phyloP scores from a whole-genome alignment of 805 yeast species.

The Wickerhamomyces chambardii region DNA sequence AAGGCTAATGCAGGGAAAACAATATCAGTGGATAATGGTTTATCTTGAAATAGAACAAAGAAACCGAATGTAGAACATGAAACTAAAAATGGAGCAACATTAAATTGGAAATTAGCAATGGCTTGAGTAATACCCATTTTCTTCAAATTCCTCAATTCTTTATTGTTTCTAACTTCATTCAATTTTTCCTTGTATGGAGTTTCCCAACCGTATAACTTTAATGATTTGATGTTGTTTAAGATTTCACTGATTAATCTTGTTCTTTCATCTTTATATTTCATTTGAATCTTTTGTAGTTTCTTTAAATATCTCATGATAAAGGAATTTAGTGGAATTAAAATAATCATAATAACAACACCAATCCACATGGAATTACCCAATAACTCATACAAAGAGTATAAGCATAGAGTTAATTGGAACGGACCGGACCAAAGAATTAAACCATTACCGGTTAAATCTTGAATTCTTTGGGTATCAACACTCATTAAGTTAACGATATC shows the following conservation, averaged over 20 bases:
- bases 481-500: slow-evolving; percentile 93
- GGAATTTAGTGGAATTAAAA: slow-evolving; percentile 78
- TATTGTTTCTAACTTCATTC: slow-evolving; percentile 54
- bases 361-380: slow-evolving; percentile 95
- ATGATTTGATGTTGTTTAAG: slow-evolving; percentile 82
- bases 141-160: slow-evolving; percentile 43
- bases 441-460: slow-evolving; percentile 71
- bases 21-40: slow-evolving; percentile 55
- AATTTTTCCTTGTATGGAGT: slow-evolving; percentile 68
- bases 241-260: slow-evolving; percentile 85
- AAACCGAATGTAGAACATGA: slow-evolving; percentile 52
- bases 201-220: slow-evolving; percentile 97
- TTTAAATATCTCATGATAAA: slow-evolving; percentile 59
- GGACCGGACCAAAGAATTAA: slow-evolving; percentile 91
- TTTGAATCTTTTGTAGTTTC: slow-evolving; percentile 70
- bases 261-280: slow-evolving; percentile 88
- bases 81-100: slow-evolving; percentile 54
- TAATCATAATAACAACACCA: slow-evolving; percentile 71
- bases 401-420: slow-evolving; percentile 72
- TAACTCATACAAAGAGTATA: slow-evolving; percentile 59
- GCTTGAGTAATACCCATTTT: slow-evolving; percentile 40
- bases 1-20: slow-evolving; percentile 62
- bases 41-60: slow-evolving; percentile 34
- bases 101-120: slow-evolving; percentile 47
- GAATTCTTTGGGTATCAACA: slow-evolving; percentile 85